These are phyloP conservation scores for Gossypium australe DNA, from an alignment of 345 rosid genomes.

Conservation along the genomic window DNA sequence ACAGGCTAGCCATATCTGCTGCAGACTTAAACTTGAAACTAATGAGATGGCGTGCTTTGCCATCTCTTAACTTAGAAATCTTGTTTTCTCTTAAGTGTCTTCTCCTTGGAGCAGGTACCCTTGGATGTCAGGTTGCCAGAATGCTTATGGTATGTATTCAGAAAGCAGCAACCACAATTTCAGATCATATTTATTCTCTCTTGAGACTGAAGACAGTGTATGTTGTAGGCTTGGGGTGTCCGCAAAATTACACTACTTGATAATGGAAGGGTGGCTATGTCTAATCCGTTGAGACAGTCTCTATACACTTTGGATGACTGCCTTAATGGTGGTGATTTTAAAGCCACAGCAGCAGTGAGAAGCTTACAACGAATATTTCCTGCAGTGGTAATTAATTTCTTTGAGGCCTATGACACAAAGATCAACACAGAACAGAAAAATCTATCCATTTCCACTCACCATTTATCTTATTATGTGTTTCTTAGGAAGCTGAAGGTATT, in stretches of 20 bases:
- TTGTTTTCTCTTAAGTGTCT: conserved; percentile 80
- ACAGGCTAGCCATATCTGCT: conserved; percentile 84
- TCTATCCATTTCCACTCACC: neutral
- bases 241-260: conserved; percentile 85
- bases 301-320: conserved; percentile 86
- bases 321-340: conserved; percentile 74
- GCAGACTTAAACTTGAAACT: conserved; percentile 91
- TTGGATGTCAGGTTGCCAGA: conserved; percentile 97
- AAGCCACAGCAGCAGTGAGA: conserved; percentile 79
- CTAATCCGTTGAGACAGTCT: conserved; percentile 95
- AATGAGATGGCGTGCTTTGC: conserved; percentile 97
- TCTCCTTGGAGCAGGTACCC: conserved; percentile 95
- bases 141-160: conserved; percentile 69
- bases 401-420: neutral
- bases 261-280: conserved; percentile 90
- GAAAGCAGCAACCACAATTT: neutral
- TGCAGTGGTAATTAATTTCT: conserved; percentile 55
- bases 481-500: conserved; percentile 68
- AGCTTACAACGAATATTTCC: conserved; percentile 84
- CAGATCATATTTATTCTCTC: neutral
- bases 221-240: conserved; percentile 83
- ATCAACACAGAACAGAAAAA: neutral
- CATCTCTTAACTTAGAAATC: conserved; percentile 68
- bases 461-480: neutral
- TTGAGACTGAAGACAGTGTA: conserved; percentile 19